Conservation (phyloP, 2,329 filamentous ascomycete species). For the Exophiala sp. region DNA sequence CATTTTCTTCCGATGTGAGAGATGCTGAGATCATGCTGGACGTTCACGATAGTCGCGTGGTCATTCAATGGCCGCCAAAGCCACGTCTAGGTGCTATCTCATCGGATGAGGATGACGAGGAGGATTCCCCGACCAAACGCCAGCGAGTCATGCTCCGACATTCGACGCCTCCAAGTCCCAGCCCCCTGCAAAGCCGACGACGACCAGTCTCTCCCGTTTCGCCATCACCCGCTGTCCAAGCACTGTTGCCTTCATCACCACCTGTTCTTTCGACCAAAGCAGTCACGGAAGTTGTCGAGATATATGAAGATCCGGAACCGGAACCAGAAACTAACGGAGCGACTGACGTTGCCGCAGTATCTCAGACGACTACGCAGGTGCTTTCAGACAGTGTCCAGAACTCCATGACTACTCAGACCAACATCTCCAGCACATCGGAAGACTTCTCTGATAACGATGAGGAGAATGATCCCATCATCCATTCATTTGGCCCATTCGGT, state of each 20-base stretch:
- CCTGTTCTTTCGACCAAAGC: conserved; percentile 25
- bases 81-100: conserved; percentile 27
- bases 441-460: conserved; percentile 79
- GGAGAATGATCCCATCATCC: conserved; percentile 89
- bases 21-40: conserved; percentile 90
- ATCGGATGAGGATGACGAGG: conserved; percentile 48
- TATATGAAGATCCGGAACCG: conserved; percentile 65
- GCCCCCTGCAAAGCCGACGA: conserved; percentile 56
- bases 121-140: conserved; percentile 47
- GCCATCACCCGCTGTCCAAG: conserved; percentile 57
- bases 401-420: conserved; percentile 11
- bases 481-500: conserved; percentile 88
- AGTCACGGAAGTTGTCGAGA: conserved; percentile 42
- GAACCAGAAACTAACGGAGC: conserved; percentile 18
- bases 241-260: conserved; percentile 41
- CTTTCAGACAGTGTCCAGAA: conserved; percentile 32
- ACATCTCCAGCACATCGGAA: conserved; percentile 12
- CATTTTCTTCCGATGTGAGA: conserved; percentile 84
- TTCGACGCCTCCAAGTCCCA: conserved; percentile 37
- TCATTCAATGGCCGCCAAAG: conserved; percentile 79
- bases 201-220: conserved; percentile 74
- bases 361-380: conserved; percentile 28
- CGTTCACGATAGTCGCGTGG: conserved; percentile 85
- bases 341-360: conserved; percentile 3
- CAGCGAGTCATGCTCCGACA: conserved; percentile 27